A percentile compares a stretch with the other conserved stretches of the same genome.
phyloP scores from a whole-genome alignment of 73 alveolate species.

The Effrenium voratum region DNA sequence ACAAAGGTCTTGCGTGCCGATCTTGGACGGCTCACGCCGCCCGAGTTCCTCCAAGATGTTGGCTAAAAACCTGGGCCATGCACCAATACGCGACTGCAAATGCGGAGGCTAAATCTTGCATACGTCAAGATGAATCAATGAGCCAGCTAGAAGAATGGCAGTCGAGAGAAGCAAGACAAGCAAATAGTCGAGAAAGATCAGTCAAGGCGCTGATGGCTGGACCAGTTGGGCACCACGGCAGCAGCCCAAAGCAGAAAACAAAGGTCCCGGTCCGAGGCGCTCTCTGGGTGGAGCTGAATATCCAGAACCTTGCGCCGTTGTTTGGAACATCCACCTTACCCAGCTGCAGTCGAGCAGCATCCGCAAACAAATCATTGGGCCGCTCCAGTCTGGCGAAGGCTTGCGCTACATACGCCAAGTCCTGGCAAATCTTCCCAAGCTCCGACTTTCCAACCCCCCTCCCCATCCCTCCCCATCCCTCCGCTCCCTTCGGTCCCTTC shows the following conservation, averaged over 20 bases:
- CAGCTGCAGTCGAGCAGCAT: not conserved
- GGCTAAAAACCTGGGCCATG: not conserved
- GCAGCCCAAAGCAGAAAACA: slow-evolving; percentile 81
- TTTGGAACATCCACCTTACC: not conserved
- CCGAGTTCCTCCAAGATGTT: not conserved
- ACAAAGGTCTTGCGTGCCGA: slow-evolving; percentile 20
- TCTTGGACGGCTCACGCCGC: not conserved
- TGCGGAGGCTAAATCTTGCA: too few relatives aligned
- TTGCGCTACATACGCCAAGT: slow-evolving; percentile 31
- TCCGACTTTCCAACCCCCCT: too few relatives aligned
- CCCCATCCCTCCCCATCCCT: too few relatives aligned
- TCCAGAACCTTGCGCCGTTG: not conserved
- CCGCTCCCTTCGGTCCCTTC: too few relatives aligned
- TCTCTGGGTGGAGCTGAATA: not conserved
- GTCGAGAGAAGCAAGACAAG: too few relatives aligned
- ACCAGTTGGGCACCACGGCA: slow-evolving; percentile 65
- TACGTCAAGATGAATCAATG: too few relatives aligned
- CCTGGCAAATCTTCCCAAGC: too few relatives aligned
- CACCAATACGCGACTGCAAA: too few relatives aligned
- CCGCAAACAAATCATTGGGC: slow-evolving; percentile 45
- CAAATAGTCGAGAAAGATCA: not conserved
- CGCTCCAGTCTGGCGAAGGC: slow-evolving; percentile 66
- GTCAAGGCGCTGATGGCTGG: not conserved
- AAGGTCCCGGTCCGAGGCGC: slow-evolving; percentile 52
- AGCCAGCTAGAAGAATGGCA: too few relatives aligned